These are phyloP conservation scores for Vigna reflexopilosa DNA, from an alignment of 306 rosid genomes.

Conservation along the genomic window DNA sequence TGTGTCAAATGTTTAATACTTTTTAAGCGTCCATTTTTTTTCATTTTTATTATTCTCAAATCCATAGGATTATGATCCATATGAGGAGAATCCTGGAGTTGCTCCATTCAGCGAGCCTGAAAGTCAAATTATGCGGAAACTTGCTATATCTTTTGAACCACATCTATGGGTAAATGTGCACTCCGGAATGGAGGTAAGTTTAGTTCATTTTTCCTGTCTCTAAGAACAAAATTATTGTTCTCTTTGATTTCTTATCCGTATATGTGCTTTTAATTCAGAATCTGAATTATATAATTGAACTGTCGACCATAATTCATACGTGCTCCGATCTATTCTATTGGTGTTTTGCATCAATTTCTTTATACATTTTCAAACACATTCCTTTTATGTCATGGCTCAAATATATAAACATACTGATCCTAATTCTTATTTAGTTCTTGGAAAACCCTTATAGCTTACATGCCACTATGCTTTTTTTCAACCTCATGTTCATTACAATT, in stretches of 20 bases:
- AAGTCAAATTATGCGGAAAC: slow-evolving; percentile 91
- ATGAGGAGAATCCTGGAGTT: slow-evolving; percentile 95
- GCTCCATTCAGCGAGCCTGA: slow-evolving; percentile 98
- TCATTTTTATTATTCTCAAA: slow-evolving; percentile 34
- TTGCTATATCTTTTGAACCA: slow-evolving; percentile 89
- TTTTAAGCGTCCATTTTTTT: slow-evolving; percentile 10
- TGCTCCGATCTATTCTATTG: slow-evolving; percentile 26
- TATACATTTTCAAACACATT: neutral
- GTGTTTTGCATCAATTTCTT: neutral
- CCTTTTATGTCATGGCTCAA: slow-evolving; percentile 4
- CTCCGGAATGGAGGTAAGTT: slow-evolving; percentile 96
- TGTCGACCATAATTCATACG: slow-evolving; percentile 13
- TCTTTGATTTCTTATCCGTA: slow-evolving; percentile 30
- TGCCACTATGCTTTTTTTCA: neutral
- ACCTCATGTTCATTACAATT: slow-evolving; percentile 16
- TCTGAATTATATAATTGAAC: slow-evolving; percentile 29
- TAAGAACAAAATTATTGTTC: slow-evolving; percentile 24
- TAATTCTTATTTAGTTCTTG: neutral
- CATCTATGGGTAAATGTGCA: slow-evolving; percentile 96
- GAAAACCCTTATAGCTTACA: slow-evolving; percentile 7
- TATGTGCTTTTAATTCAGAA: slow-evolving; percentile 26
- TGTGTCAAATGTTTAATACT: neutral
- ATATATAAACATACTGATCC: neutral
- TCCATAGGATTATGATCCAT: slow-evolving; percentile 92
- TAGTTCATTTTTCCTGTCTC: slow-evolving; percentile 17